A percentile compares a stretch with the other conserved stretches of the same genome.
Conservation (phyloP, 2,329 filamentous ascomycete species). For the Nemania sp. region DNA sequence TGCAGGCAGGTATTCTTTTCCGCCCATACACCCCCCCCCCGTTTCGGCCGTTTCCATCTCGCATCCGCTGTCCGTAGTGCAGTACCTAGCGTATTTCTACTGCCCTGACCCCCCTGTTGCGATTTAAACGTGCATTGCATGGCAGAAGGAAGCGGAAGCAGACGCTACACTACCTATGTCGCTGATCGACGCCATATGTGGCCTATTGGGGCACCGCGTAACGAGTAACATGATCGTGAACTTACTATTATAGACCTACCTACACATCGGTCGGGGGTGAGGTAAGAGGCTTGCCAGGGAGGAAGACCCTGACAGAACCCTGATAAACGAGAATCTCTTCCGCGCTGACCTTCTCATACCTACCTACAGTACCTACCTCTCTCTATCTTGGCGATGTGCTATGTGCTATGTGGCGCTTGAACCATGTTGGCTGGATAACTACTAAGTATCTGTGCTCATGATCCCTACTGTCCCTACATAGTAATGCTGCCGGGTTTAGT, state of each 20-base stretch:
- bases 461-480: not conserved
- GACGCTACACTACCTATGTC: not conserved
- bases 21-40: conserved; percentile 14
- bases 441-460: not conserved
- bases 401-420: not conserved
- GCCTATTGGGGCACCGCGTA: conserved; percentile 19
- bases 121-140: conserved; percentile 30
- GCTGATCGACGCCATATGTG: conserved; percentile 15
- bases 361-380: too few species aligned
- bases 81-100: conserved; percentile 8
- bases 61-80: conserved; percentile 24
- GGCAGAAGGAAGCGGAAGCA: conserved; percentile 11
- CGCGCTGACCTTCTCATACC: not conserved
- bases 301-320: conserved; percentile 15
- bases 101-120: conserved; percentile 5
- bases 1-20: conserved; percentile 10
- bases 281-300: conserved; percentile 20
- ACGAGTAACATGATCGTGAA: conserved; percentile 22
- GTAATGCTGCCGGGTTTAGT: not conserved
- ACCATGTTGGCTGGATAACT: not conserved
- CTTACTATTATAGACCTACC: conserved; percentile 8
- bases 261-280: not conserved
- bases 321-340: conserved; percentile 18
- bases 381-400: not conserved
- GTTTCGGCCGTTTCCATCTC: conserved; percentile 26